phyloP scores from a whole-genome alignment of 176 grass and related monocot genomes.

The Tuctoria greenei region DNA sequence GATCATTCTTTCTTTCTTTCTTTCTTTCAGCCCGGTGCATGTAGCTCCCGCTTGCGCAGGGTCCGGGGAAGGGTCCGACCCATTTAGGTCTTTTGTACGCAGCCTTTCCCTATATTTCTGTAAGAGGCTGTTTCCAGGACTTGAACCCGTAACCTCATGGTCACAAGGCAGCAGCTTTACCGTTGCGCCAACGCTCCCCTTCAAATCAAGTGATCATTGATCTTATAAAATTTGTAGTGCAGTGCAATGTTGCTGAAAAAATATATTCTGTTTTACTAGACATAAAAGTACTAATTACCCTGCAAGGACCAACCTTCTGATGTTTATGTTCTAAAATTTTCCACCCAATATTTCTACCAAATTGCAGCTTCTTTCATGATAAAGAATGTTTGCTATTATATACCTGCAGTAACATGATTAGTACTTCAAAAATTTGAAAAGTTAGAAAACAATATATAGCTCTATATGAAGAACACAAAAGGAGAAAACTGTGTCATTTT shows the following conservation, averaged over 20 bases:
- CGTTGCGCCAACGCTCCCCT: no score
- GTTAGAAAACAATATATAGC: neutral
- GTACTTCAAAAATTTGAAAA: neutral
- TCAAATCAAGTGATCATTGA: neutral
- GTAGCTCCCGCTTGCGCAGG: no score
- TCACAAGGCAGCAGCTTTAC: no score
- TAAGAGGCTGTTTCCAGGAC: no score
- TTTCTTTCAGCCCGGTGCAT: no score
- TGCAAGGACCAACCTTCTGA: neutral
- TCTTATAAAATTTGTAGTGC: neutral
- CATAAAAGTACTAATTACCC: conserved; percentile 8
- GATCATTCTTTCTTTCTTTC: no score
- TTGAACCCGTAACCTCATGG: no score
- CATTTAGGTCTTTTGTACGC: no score
- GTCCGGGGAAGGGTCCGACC: no score
- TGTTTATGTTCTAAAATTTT: conserved; percentile 1
- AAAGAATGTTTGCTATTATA: conserved; percentile 32
- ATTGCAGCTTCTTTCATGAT: neutral
- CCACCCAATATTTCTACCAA: neutral
- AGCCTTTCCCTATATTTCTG: no score
- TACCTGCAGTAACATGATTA: conserved; percentile 37
- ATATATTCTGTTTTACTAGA: neutral
- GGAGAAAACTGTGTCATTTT: neutral
- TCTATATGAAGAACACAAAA: neutral
- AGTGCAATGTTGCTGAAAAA: neutral